Base-by-base conservation (phyloP, 768 basidiomycete genomes). In the Obba rivulosa region DNA sequence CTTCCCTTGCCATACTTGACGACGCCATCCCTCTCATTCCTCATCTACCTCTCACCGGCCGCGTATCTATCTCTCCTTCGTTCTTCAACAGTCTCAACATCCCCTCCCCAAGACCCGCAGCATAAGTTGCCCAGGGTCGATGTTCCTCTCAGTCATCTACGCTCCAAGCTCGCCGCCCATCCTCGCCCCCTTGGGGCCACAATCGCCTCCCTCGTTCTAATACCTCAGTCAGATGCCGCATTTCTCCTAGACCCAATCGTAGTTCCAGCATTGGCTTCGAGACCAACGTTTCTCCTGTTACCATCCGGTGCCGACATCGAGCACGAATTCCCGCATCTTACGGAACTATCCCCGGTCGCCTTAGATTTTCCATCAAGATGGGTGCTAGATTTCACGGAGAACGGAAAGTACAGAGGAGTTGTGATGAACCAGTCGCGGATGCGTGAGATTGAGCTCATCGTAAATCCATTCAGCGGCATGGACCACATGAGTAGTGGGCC, bases 361-460 rank as follows among this genome's bases (percentile, higher is more conserved):
- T 51, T 55, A 18, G 39, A 57, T 21, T 43, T 62, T 20, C 56
- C 62, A 21, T 56, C 67, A 43, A 67, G 73, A 1, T 90, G 88
- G 85, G 69, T 81, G 11, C 74, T 91, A 20, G 85, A 88, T 60
- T 89, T 91, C 57, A 86, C 85, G 1, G 71, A 72, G 18, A 77
- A 77, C 0, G 67, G 73, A 41, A 58, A 58, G 28, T 62, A 58
- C 37, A 66, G 66, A 2, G 87, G 88, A 18, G 61, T 90, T 38
- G 79, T 89, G 13, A 77, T 89, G 71, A 83, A 79, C 53, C 87
- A 89, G 63, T 75, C 76, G 17, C 75, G 84, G 41, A 79, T 90
- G 78, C 75, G 77, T 48, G 85, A 84, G 36, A 83, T 91, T 45
- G 86, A 87, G 55, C 66, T 75, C 8, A 70, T 84, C 3, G 69